Conservation (phyloP, 1,284 basidiomycete species). For the Cerioporus squamosus region DNA sequence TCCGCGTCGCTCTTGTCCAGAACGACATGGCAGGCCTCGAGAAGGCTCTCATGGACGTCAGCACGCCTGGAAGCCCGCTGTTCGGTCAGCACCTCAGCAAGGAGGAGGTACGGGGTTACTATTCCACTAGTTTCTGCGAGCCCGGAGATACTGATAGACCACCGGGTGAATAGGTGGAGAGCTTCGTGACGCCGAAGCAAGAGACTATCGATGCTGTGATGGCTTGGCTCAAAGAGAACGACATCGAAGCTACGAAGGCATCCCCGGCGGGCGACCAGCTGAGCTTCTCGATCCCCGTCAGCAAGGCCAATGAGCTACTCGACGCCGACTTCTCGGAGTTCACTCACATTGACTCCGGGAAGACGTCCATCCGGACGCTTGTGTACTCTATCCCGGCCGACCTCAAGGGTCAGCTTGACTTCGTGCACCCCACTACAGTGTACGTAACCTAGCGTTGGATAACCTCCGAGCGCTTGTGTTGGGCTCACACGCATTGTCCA, state of each 20-base stretch:
- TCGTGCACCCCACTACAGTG: conserved; percentile 46
- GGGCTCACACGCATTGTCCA: conserved; percentile 1
- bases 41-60: conserved; percentile 39
- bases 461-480: background rate
- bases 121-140: background rate
- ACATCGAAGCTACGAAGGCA: conserved; percentile 34
- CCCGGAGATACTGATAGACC: background rate
- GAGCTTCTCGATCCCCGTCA: conserved; percentile 40
- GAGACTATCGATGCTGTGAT: conserved; percentile 41
- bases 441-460: conserved; percentile 13
- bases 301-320: conserved; percentile 43
- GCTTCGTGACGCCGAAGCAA: conserved; percentile 40
- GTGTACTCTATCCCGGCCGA: conserved; percentile 46
- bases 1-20: conserved; percentile 40
- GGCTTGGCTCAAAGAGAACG: conserved; percentile 43
- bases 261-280: conserved; percentile 48
- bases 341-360: conserved; percentile 38
- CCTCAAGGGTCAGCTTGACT: conserved; percentile 40
- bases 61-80: conserved; percentile 36
- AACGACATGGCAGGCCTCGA: conserved; percentile 41
- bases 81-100: conserved; percentile 39
- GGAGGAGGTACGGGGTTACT: conserved; percentile 33
- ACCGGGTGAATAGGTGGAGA: conserved; percentile 37
- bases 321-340: conserved; percentile 44
- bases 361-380: conserved; percentile 40